Base-by-base conservation (phyloP, 148 eudicot genomes). In the Rheum nobile region DNA sequence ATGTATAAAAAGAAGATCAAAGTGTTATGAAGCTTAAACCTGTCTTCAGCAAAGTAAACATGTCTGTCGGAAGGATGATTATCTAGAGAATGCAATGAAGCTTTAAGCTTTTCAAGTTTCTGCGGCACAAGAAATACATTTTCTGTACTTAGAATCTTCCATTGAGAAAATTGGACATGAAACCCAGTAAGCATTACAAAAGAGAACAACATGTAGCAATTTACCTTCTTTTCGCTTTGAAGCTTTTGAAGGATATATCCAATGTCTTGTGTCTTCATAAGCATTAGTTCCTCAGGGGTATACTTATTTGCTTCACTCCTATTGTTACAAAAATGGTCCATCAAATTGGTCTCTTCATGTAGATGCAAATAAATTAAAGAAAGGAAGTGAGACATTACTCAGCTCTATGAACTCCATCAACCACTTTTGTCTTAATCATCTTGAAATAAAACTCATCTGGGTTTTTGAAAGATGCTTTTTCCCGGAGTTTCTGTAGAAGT, bases 251-350 rank as follows among this genome's bases (percentile, higher is more conserved):
- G 76, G 68, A 92, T 71, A 74, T 91, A 93, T 78, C 92, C 93
- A 11, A 84, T 85, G 74, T 93, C 97, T 78, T 89, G 97, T 17
- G 91, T 85, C 80, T 88, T 93, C 95, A 89, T 91, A 73, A 89
- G 74, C 92, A 88, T 77, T 76, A 93, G 91, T 77, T 93, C 90
- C 31, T 93, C 97, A 17, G 80, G 81, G 12, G 90, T 72, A 73
- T 86, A 86, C 76, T 88, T 85, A 80, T 89, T 89, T 54, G 88
- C 87, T 48, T 80, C 84, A 77, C 85, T 83, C 91, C 98, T 93
- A 42, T 50, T 4, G 13, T 72, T 24, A 2, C 3, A 80, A 46
- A 8, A 22, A 32, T 57, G 22, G 39, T 65, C 3, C 21, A 48
- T 26, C 35, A 42, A 47, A 47, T 4, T 7, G 72, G 68, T 24